phyloP scores from a whole-genome alignment of 768 basidiomycete species.

The Lactarius psammicola region DNA sequence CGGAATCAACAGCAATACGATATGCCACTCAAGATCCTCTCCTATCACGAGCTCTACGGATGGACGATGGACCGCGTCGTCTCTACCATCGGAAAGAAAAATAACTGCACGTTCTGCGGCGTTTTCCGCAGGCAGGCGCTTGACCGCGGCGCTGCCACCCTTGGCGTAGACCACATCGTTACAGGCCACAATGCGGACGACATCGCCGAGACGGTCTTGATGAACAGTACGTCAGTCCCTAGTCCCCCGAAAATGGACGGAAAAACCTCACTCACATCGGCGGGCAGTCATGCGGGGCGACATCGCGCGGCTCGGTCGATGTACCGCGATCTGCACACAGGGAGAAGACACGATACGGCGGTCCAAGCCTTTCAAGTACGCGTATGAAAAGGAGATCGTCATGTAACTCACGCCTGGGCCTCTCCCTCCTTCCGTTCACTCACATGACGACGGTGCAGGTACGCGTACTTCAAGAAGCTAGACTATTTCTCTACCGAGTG shows the following conservation, averaged over 20 bases:
- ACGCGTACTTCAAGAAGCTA: slow-evolving; percentile 98
- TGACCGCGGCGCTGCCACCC: slow-evolving; percentile 86
- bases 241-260: slow-evolving; percentile 5
- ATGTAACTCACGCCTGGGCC: slow-evolving; percentile 64
- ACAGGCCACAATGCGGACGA: slow-evolving; percentile 99
- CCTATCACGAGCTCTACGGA: slow-evolving; percentile 94
- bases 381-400: slow-evolving; percentile 99
- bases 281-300: slow-evolving; percentile 92
- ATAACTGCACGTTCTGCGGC: slow-evolving; percentile 99
- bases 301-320: slow-evolving; percentile 89
- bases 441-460: slow-evolving; percentile 51
- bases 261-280: background rate
- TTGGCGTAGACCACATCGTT: slow-evolving; percentile 94
- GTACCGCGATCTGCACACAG: slow-evolving; percentile 92
- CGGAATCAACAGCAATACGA: slow-evolving; percentile 94
- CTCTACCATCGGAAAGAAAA: slow-evolving; percentile 91
- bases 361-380: slow-evolving; percentile 99
- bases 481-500: slow-evolving; percentile 99
- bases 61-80: slow-evolving; percentile 99
- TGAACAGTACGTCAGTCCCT: slow-evolving; percentile 77
- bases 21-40: slow-evolving; percentile 93
- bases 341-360: slow-evolving; percentile 96
- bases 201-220: slow-evolving; percentile 96
- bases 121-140: slow-evolving; percentile 96
- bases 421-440: no score